These are phyloP conservation scores for Jasminum sambac DNA, from an alignment of 257 asterid species.

Conservation along the genomic window DNA sequence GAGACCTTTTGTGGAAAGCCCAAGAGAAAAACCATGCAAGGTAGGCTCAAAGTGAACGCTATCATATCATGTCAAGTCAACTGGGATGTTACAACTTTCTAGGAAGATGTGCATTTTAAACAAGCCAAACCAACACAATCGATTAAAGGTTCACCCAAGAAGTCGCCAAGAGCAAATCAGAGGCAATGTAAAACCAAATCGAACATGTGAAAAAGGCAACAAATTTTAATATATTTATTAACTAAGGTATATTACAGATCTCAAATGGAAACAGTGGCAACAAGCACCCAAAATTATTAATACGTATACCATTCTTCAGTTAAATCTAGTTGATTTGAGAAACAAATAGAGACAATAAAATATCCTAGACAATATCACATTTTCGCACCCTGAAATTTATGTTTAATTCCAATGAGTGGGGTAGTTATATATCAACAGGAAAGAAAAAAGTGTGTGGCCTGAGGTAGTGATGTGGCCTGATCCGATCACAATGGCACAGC, in stretches of 20 bases:
- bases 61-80: too few species aligned
- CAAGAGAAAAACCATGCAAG: too few species aligned
- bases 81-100: not conserved
- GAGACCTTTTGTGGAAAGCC: too few species aligned
- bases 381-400: not conserved
- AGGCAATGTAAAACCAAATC: not conserved
- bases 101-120: not conserved
- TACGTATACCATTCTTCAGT: not conserved
- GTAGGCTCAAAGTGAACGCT: too few species aligned
- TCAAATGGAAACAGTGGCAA: not conserved
- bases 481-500: not conserved
- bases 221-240: not conserved
- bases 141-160: not conserved
- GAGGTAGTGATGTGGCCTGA: not conserved
- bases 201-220: not conserved
- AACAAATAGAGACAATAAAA: not conserved
- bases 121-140: not conserved
- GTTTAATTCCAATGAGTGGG: not conserved
- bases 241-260: not conserved
- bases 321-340: not conserved
- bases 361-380: not conserved
- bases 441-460: not conserved
- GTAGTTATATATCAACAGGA: not conserved
- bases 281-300: not conserved
- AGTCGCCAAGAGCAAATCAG: not conserved